These are phyloP conservation scores for Phialophora chinensis DNA, from an alignment of 2,329 filamentous ascomycete genomes.

Conservation along the genomic window DNA sequence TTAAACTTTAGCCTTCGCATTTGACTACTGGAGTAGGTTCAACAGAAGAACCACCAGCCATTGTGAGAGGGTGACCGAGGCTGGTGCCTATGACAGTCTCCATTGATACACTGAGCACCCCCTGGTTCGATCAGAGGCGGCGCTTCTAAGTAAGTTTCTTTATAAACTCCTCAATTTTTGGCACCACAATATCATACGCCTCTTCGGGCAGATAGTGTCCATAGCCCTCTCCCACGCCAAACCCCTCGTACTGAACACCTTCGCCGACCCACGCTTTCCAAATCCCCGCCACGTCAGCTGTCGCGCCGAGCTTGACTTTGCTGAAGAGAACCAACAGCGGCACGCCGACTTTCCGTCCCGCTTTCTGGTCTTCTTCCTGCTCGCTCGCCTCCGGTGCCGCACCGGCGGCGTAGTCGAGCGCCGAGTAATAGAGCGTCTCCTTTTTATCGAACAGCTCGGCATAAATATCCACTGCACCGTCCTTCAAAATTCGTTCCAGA, in stretches of 20 bases:
- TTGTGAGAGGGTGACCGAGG: background rate
- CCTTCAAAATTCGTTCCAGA: conserved; percentile 36
- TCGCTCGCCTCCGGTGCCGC: conserved; percentile 51
- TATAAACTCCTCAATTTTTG: conserved; percentile 31
- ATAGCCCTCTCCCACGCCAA: conserved; percentile 39
- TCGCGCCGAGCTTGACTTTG: conserved; percentile 49
- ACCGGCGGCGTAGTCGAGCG: conserved; percentile 57
- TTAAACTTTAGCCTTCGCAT: background rate
- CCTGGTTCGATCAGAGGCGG: background rate
- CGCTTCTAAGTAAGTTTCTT: conserved; percentile 27
- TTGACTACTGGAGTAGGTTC: background rate
- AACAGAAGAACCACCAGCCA: background rate
- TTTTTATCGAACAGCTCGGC: conserved; percentile 50
- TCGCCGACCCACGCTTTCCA: conserved; percentile 55
- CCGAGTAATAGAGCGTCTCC: conserved; percentile 52
- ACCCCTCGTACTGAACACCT: conserved; percentile 31
- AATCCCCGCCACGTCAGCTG: conserved; percentile 43
- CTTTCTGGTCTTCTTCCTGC: conserved; percentile 54
- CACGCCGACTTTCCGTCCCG: conserved; percentile 51
- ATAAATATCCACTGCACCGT: conserved; percentile 53
- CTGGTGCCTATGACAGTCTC: background rate
- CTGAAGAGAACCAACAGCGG: conserved; percentile 55
- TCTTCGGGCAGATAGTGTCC: conserved; percentile 58
- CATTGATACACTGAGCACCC: background rate
- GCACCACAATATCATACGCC: conserved; percentile 45